Evolutionary conservation across 2,329 filamentous ascomycete species (phyloP).

Genomic region (Dendryphion nanum): DNA sequence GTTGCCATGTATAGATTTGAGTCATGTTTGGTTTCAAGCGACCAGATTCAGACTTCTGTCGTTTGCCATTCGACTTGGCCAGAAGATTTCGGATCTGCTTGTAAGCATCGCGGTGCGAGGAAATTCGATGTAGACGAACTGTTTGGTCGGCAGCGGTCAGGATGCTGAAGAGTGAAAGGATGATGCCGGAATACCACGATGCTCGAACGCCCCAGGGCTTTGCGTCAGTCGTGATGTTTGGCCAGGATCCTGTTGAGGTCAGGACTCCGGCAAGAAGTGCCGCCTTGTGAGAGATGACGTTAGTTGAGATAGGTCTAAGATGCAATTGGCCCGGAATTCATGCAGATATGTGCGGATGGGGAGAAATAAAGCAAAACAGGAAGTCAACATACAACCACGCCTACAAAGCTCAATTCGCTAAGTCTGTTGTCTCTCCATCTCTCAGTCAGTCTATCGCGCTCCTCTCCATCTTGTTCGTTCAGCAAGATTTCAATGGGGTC

Average conservation of each 20-base stretch:
- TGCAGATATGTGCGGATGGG: no score
- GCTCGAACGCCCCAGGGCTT: conserved; percentile 44
- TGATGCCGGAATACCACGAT: conserved; percentile 44
- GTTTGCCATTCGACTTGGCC: no score
- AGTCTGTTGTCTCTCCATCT: conserved; percentile 42
- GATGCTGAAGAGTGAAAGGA: conserved; percentile 53
- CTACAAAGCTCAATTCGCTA: conserved; percentile 43
- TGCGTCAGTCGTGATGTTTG: conserved; percentile 37
- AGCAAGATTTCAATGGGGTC: conserved; percentile 39
- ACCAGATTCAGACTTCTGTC: conserved; percentile 11
- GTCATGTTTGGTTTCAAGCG: conserved; percentile 20
- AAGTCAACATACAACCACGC: conserved; percentile 42
- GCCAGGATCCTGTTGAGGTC: conserved; percentile 47
- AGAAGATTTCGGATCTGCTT: conserved; percentile 36
- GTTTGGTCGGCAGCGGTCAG: conserved; percentile 46
- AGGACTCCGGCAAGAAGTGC: no score
- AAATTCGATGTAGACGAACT: conserved; percentile 44
- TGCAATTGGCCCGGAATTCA: no score
- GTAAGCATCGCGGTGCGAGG: conserved; percentile 41
- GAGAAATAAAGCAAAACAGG: conserved; percentile 39
- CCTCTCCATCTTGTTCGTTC: conserved; percentile 30
- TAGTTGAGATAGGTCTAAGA: no score
- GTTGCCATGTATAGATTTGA: conserved; percentile 39
- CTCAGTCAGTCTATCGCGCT: conserved; percentile 37
- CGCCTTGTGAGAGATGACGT: no score